A percentile compares a stretch with the other conserved stretches of the same genome.
phyloP scores from a whole-genome alignment of 768 basidiomycete genomes.

The Leccinum broughii region DNA sequence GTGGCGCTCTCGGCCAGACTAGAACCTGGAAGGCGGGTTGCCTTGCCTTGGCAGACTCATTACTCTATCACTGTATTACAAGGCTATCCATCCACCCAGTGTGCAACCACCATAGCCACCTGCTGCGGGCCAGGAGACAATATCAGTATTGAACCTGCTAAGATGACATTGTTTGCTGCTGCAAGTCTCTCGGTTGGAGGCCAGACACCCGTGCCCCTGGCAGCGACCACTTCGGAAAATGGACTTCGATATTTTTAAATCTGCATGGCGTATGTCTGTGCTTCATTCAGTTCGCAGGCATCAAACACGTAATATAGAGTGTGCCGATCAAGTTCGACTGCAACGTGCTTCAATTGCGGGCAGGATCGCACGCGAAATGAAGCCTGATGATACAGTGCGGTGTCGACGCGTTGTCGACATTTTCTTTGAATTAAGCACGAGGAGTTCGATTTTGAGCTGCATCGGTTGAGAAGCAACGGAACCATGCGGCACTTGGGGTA shows the following conservation, averaged over 20 bases:
- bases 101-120: background rate
- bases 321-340: background rate
- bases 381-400: background rate
- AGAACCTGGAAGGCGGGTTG: background rate
- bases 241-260: background rate
- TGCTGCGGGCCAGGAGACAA: background rate
- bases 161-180: background rate
- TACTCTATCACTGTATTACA: too few relatives aligned
- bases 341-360: background rate
- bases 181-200: background rate
- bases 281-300: background rate
- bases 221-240: background rate
- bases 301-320: constrained; percentile 1
- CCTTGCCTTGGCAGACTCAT: background rate
- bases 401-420: background rate
- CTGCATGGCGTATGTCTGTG: background rate
- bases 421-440: background rate
- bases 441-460: background rate
- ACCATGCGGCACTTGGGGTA: background rate
- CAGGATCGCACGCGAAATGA: constrained; percentile 5
- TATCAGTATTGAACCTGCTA: background rate
- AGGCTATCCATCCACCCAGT: background rate
- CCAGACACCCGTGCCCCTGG: background rate
- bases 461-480: background rate
- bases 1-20: constrained; percentile 6